phyloP scores from a whole-genome alignment of 805 yeast species.

The Dipodascopsis uninucleata region DNA sequence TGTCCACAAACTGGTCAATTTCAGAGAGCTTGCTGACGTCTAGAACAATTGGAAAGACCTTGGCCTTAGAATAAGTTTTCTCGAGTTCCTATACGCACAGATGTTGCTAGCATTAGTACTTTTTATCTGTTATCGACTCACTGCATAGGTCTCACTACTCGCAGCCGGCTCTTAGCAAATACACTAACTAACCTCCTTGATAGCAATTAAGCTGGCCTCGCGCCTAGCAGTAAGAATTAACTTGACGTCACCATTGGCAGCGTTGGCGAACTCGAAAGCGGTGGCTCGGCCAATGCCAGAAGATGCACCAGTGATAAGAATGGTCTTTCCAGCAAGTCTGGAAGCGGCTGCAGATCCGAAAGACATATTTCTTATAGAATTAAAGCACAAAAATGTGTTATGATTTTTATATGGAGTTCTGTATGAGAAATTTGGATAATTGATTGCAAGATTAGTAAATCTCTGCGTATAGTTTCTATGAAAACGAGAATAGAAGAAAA shows the following conservation, averaged over 20 bases:
- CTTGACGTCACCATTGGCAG: slow-evolving; percentile 66
- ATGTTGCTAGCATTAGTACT: too few species aligned
- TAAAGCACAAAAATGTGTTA: too few species aligned
- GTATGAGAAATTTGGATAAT: too few species aligned
- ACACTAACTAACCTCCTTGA: slow-evolving; percentile 34
- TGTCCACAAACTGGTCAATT: slow-evolving; percentile 49
- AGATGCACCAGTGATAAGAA: slow-evolving; percentile 90
- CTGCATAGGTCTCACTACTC: too few species aligned
- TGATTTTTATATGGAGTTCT: too few species aligned
- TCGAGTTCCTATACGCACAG: slow-evolving; percentile 40
- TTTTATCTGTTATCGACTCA: too few species aligned
- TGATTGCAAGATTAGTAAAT: too few species aligned
- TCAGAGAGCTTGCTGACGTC: slow-evolving; percentile 57
- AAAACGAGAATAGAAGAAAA: too few species aligned
- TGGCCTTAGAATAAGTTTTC: slow-evolving; percentile 45
- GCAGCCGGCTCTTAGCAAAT: neutral
- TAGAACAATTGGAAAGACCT: slow-evolving; percentile 47
- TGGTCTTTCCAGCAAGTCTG: slow-evolving; percentile 72
- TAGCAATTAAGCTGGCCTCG: slow-evolving; percentile 52
- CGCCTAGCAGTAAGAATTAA: slow-evolving; percentile 79
- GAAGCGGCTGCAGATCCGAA: slow-evolving; percentile 72
- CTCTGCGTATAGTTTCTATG: too few species aligned
- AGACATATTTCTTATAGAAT: too few species aligned
- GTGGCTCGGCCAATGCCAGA: slow-evolving; percentile 94
- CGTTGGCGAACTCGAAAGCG: slow-evolving; percentile 78